Base-by-base conservation (phyloP, 352 stramenopile species). In the Globisporangium viniferum region DNA sequence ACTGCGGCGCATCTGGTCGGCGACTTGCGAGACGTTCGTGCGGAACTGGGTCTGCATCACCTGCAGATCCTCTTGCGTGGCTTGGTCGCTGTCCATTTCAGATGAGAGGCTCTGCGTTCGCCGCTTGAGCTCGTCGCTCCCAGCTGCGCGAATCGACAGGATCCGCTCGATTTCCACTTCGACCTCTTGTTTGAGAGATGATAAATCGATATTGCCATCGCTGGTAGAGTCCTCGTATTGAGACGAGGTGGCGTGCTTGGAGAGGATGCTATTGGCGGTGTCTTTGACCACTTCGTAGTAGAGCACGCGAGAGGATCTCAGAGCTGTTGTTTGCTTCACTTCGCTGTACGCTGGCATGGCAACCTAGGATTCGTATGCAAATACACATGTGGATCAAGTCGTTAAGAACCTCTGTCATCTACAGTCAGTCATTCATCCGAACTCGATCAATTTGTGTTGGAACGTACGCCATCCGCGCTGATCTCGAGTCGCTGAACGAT, bases 241-340 rank as follows among this genome's bases (percentile, higher is more conserved):
- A 8, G 2, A n/a, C 1, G 12, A 15, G 27, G 3, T 7, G 9
- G 18, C 5, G 15, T 41, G 44, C 2, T 6, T 33, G 27, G 3
- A n/a, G n/a, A 77, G 61, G 29, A 49, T 67, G 24, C 54, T 60
- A 14, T 27, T 35, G 20, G 71, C 71, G 27, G 76, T 36, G n/a
- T 69, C 62, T 60, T 70, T 44, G 18, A 76, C 53, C 22, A 57
- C 65, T n/a, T 82, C 64, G n/a, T n/a, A n/a, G 12, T 71, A 79
- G 33, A 81, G 59, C 3, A 61, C 41, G 7, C 35, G 67, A 24
- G 71, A 35, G 9, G 57, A 54, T 36, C 29, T 15, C 24, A 53
- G 24, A n/a, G 35, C n/a, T 10, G 15, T 22, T 5, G 14, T n/a
- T 31, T 35, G 22, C 29, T 27, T n/a, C 0, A 72, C 48, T 20